phyloP scores from a whole-genome alignment of 495 filamentous ascomycete species.

The Lophiostoma macrostomum region DNA sequence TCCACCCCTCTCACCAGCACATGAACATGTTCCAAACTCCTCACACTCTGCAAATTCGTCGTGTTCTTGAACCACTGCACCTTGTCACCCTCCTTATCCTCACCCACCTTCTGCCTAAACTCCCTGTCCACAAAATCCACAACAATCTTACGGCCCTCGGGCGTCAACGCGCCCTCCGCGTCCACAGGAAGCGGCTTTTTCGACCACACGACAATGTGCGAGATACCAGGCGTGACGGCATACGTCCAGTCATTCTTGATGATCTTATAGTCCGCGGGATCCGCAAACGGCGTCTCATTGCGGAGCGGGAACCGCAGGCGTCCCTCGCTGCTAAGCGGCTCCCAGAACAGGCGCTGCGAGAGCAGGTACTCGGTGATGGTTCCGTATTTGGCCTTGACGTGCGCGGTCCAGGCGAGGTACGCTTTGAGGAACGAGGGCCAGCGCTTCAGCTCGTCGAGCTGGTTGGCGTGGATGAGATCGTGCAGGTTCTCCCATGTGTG shows the following conservation, averaged over 20 bases:
- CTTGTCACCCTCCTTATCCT: constrained; percentile 44
- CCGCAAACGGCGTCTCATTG: constrained; percentile 61
- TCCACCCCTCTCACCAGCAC: constrained; percentile 63
- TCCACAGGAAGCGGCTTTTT: constrained; percentile 58
- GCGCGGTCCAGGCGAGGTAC: constrained; percentile 75
- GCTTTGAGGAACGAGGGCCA: constrained; percentile 78
- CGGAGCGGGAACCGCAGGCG: constrained; percentile 50
- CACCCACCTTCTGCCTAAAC: constrained; percentile 53
- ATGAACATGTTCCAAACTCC: constrained; percentile 75
- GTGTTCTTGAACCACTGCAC: constrained; percentile 96
- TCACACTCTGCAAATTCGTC: constrained; percentile 82
- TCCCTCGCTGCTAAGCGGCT: constrained; percentile 35
- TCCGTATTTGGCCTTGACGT: constrained; percentile 70
- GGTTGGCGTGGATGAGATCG: constrained; percentile 53
- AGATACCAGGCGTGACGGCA: constrained; percentile 64
- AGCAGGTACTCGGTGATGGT: constrained; percentile 74
- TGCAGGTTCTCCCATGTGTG: constrained; percentile 40
- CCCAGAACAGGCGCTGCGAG: constrained; percentile 70
- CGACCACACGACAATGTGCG: constrained; percentile 69
- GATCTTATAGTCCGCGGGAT: constrained; percentile 70
- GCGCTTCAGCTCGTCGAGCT: constrained; percentile 72
- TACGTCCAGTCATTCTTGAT: constrained; percentile 93
- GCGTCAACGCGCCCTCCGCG: constrained; percentile 66
- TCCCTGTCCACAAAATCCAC: constrained; percentile 62
- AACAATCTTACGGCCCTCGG: constrained; percentile 59